These are phyloP conservation scores for Amaranthus tricolor DNA, from an alignment of 179 eudicot species.

Conservation along the genomic window DNA sequence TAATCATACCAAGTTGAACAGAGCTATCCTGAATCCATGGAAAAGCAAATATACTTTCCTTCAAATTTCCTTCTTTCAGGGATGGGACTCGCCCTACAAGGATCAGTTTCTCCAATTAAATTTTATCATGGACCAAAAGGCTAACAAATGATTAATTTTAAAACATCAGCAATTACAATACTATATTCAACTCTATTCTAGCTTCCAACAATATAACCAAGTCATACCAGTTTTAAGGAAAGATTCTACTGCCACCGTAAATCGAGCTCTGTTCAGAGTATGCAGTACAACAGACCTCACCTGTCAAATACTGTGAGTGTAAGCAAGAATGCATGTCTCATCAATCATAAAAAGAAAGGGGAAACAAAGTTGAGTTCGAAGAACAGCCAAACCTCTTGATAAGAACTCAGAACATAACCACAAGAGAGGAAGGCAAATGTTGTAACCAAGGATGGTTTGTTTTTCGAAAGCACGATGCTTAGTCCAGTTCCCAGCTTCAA, in stretches of 20 bases:
- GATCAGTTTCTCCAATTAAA: not conserved
- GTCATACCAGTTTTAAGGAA: slow-evolving; percentile 81
- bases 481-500: slow-evolving; percentile 96
- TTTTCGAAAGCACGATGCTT: slow-evolving; percentile 78
- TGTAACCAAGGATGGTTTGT: slow-evolving; percentile 70
- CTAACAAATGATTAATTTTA: not conserved
- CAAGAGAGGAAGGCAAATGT: slow-evolving; percentile 89
- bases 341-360: slow-evolving; percentile 1
- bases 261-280: slow-evolving; percentile 86
- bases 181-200: not conserved
- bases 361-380: not conserved
- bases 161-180: not conserved
- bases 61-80: slow-evolving; percentile 80
- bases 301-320: slow-evolving; percentile 36
- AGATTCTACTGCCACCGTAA: slow-evolving; percentile 85
- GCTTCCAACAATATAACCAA: not conserved
- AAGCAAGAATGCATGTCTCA: slow-evolving; percentile 21
- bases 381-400: slow-evolving; percentile 70
- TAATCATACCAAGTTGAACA: slow-evolving; percentile 64
- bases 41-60: slow-evolving; percentile 68
- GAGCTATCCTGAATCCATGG: slow-evolving; percentile 83
- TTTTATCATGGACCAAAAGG: too few relatives aligned
- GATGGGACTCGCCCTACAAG: slow-evolving; percentile 82
- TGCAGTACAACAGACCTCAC: slow-evolving; percentile 88
- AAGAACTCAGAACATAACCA: slow-evolving; percentile 91